These are phyloP conservation scores for Novymonas esmeraldas DNA, from an alignment of 208 protist genomes.

Conservation along the genomic window DNA sequence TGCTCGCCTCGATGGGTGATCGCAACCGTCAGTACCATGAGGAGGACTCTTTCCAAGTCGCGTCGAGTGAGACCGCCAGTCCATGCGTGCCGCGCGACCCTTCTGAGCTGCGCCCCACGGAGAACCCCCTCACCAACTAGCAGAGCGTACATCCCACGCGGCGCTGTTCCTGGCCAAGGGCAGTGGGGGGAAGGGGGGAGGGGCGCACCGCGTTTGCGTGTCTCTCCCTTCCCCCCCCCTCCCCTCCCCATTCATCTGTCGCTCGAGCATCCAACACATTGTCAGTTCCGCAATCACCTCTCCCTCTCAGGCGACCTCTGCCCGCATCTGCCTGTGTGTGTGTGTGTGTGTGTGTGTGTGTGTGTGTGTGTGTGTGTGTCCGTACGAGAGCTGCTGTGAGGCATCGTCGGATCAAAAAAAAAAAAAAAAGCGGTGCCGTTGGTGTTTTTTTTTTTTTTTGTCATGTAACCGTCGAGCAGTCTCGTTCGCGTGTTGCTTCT, in stretches of 20 bases:
- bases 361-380: not conserved
- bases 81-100: not conserved
- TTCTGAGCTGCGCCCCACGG: not conserved
- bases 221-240: not conserved
- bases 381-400: not conserved
- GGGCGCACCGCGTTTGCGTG: too few species aligned
- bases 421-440: too few species aligned
- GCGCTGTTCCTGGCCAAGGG: too few species aligned
- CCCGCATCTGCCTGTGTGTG: not conserved
- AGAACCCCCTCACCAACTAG: slow-evolving; percentile 1
- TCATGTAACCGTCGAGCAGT: too few species aligned
- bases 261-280: too few species aligned
- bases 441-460: too few species aligned
- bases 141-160: too few species aligned
- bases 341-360: not conserved
- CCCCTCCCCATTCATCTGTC: not conserved
- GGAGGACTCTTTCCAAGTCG: slow-evolving; percentile 20
- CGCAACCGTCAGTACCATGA: slow-evolving; percentile 46
- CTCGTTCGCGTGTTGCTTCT: too few species aligned
- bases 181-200: too few species aligned
- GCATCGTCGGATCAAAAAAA: not conserved
- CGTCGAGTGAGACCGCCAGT: slow-evolving; percentile 10
- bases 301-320: not conserved
- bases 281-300: too few species aligned
- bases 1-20: slow-evolving; percentile 55